Evolutionary conservation across 805 yeast species (phyloP), one percentile per base, ranked within the genome.

Genomic region (Wickerhamiella azyma): DNA sequence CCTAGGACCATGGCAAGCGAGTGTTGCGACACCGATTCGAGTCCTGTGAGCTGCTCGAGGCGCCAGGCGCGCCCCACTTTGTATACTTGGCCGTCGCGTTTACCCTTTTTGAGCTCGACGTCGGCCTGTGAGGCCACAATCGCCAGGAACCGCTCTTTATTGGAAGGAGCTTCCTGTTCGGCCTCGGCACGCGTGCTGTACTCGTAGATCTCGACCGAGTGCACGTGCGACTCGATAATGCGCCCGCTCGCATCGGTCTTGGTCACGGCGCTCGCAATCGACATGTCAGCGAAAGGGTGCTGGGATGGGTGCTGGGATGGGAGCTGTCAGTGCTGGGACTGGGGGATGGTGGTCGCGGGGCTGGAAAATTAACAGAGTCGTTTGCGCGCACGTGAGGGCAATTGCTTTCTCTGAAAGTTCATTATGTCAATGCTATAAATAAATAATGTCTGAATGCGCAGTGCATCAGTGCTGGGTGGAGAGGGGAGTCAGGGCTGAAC

Each of bases 61-160:
- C 76, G 78, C 97, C 97, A 88, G 2, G 94, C 81, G 56, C 96
- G 74, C 28, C 97, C 97, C 43, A 88, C 84, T 63, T 88, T 96
- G 55, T 82, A 76, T 1, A 82, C 79, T 53, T 83, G 82, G 9
- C 74, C 67, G 54, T 81, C 81, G 59, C 76, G 85, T 55, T 94
- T 78, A 2, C 94, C 95, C 62, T 89, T 88, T 59, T 86, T 95
- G 10, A 88, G 55, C 48, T 78, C 70, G 28, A 83, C 79, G 24
- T 40, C 37, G 16, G 16, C 24, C 16, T 6, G 13, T 10, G 38
- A 43, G 14, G 53, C 46, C 3, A 56, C 37, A 10, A 53, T 44
- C 9, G 52, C 52, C 13, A 55, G 35, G 16, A 41, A 41, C 14
- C 52, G 19, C 56, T 41, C 44, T 39, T 41, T 41, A 33, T 33